A percentile compares a stretch with the other conserved stretches of the same genome.
phyloP scores from a whole-genome alignment of 2,329 filamentous ascomycete species.

The Ramularia endophylla region DNA sequence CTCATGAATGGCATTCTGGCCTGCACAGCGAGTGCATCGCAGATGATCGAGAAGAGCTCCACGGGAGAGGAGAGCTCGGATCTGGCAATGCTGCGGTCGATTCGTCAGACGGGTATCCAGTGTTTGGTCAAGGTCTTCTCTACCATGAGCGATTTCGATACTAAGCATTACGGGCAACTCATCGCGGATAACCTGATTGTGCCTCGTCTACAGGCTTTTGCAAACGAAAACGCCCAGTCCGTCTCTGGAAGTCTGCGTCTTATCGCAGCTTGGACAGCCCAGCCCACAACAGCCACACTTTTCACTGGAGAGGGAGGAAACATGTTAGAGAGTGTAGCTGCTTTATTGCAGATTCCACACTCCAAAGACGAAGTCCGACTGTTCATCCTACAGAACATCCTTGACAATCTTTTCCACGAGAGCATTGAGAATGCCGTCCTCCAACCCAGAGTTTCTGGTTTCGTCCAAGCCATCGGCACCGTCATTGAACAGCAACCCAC shows the following conservation, averaged over 20 bases:
- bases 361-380: conserved; percentile 82
- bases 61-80: conserved; percentile 28
- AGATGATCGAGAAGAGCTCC: conserved; percentile 25
- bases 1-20: conserved; percentile 75
- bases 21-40: conserved; percentile 52
- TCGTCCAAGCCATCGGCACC: conserved; percentile 51
- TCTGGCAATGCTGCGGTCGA: conserved; percentile 57
- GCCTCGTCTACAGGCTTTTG: conserved; percentile 70
- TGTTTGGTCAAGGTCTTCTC: conserved; percentile 75
- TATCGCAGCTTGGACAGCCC: conserved; percentile 72
- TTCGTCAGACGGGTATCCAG: conserved; percentile 70
- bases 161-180: conserved; percentile 62
- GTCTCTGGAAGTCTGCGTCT: conserved; percentile 77
- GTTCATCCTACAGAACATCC: conserved; percentile 67
- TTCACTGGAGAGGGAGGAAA: conserved; percentile 55
- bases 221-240: conserved; percentile 81
- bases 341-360: conserved; percentile 64
- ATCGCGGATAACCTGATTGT: conserved; percentile 72
- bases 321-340: conserved; percentile 65
- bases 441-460: conserved; percentile 60
- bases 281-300: conserved; percentile 61
- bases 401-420: conserved; percentile 60
- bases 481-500: conserved; percentile 55
- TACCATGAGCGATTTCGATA: conserved; percentile 63
- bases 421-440: conserved; percentile 54